Evolutionary conservation across 106 monocot genomes (phyloP).

Genomic region (Dendrobium catenatum): DNA sequence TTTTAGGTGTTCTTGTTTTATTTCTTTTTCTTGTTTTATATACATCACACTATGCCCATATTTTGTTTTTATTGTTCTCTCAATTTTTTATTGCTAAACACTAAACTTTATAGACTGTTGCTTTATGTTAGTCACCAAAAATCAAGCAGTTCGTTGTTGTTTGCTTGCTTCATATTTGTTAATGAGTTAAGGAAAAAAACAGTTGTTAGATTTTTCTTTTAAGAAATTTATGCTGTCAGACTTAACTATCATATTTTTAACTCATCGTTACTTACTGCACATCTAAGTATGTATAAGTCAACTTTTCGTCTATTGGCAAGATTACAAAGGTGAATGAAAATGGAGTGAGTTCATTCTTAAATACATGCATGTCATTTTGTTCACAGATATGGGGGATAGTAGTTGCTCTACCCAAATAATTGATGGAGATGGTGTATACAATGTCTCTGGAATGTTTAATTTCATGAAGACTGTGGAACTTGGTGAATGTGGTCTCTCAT

Average conservation of each 20-base stretch:
- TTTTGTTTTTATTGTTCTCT: not conserved
- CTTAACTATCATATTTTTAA: not conserved
- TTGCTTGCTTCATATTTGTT: not conserved
- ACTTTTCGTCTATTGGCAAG: not conserved
- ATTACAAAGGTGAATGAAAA: not conserved
- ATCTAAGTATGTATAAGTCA: not conserved
- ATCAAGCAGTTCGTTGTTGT: not conserved
- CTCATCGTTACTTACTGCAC: not conserved
- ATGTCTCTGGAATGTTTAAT: conserved; percentile 34
- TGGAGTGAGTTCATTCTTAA: not conserved
- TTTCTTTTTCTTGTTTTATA: no score
- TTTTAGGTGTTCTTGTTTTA: no score
- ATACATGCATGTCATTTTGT: not conserved
- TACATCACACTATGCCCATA: not conserved
- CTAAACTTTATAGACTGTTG: not conserved
- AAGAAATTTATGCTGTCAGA: not conserved
- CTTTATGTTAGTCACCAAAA: not conserved
- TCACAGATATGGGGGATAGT: conserved; percentile 43
- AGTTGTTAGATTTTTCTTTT: not conserved
- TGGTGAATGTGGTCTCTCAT: conserved; percentile 62
- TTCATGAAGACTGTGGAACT: conserved; percentile 41
- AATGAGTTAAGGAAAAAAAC: no score
- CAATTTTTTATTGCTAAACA: not conserved
- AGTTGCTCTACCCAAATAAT: conserved; percentile 47
- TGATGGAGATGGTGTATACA: conserved; percentile 64